Evolutionary conservation across 192 early-diverging fungal species (phyloP), one percentile per base, ranked within the genome.

Genomic region (Chytriomyces confervae): DNA sequence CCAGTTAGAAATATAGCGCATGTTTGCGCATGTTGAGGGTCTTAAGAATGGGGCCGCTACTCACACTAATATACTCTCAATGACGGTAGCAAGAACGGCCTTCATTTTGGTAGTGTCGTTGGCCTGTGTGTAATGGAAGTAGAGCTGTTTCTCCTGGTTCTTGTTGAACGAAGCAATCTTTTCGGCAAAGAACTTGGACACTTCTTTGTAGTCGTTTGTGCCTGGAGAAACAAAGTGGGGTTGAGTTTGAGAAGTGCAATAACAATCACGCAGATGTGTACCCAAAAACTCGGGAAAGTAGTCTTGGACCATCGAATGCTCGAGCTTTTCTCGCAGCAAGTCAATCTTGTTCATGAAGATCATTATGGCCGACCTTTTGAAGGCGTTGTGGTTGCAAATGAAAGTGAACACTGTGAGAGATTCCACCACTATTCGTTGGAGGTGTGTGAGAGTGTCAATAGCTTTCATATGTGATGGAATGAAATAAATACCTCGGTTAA

Each of bases 321-420:
- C 84, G 77, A 97, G 82, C 78, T 97, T 97, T 46, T 86, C 86
- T 62, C 88, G 89, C 77, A 97, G 95, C 46, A 97, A 81, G 76
- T 97, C 96, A 60, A 95, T 91, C 77, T 97, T 97, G 89, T 97
- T 97, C 72, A 97, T 85, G 81, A 97, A 97, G 9, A 97, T 83
- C 66, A 97, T 94, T 69, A 97, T 95, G 8, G 94, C 93, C 23
- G 94, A 95, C 66, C 92, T 91, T 69, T 96, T 79, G 84, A 97
- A 97, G 93, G 95, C 95, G 69, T 94, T 87, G 81, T 93, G 94
- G 82, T 96, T 96, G 75, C 95, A 93, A 43, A 97, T 90, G 13
- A 93, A 96, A 49, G 94, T 94, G 79, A 97, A 97, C 29, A 97
- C 85, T 7, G 91, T 91, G 46, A 97, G 86, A 83, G 93, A 94